Evolutionary conservation across 352 stramenopile genomes (phyloP).

Genomic region (Pythium sp.): DNA sequence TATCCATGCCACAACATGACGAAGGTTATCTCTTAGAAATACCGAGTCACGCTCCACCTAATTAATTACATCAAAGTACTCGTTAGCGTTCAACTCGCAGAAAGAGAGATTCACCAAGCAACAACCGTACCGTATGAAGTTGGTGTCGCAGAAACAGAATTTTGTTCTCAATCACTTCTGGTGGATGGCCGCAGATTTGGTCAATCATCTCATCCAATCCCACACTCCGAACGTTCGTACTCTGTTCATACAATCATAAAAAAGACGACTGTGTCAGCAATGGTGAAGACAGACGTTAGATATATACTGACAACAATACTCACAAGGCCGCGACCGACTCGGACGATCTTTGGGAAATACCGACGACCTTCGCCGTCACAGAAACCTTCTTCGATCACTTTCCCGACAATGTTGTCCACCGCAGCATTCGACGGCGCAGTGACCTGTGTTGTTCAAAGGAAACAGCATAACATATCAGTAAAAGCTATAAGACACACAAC

Average conservation of each 20-base stretch:
- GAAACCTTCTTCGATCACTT: constrained; percentile 95
- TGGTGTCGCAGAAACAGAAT: constrained; percentile 50
- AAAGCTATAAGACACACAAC: not conserved
- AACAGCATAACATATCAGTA: not conserved
- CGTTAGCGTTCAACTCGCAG: not conserved
- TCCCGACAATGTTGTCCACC: constrained; percentile 96
- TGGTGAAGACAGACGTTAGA: too few species aligned
- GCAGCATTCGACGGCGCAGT: constrained; percentile 94
- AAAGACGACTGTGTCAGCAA: not conserved
- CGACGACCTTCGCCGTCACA: constrained; percentile 90
- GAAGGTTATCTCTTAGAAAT: constrained; percentile 58
- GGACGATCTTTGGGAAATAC: constrained; percentile 95
- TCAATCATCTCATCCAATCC: constrained; percentile 84
- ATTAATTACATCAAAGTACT: not conserved
- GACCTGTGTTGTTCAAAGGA: constrained; percentile 32
- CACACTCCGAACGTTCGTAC: constrained; percentile 71
- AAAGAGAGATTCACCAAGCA: not conserved
- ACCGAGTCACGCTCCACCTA: constrained; percentile 79
- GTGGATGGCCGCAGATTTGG: constrained; percentile 70
- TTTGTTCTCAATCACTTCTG: constrained; percentile 69
- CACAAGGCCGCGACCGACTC: constrained; percentile 86
- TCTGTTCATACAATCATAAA: constrained; percentile 34
- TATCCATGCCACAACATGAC: constrained; percentile 71
- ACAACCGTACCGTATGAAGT: constrained; percentile 41
- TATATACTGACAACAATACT: constrained; percentile 15